A percentile compares a stretch with the other conserved stretches of the same genome.
Evolutionary conservation across 192 early-diverging fungal species (phyloP).

Genomic region (Rhizophlyctis rosea): DNA sequence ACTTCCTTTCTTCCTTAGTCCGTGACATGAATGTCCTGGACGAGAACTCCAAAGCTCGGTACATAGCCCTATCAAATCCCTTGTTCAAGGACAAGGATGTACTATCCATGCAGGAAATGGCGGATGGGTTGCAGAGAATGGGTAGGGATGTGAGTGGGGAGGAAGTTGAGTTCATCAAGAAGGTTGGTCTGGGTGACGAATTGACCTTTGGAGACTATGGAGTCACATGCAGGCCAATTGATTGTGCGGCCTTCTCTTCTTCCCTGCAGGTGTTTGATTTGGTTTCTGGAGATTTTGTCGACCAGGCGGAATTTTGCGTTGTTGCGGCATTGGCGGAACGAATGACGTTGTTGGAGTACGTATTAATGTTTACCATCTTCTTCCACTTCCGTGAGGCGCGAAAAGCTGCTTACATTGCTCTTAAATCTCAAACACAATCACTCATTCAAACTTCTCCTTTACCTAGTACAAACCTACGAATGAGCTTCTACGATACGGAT

Average conservation of each 20-base stretch:
- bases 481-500: slow-evolving; percentile 26
- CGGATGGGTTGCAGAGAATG: slow-evolving; percentile 6
- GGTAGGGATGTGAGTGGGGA: slow-evolving; percentile 8
- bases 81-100: slow-evolving; percentile 20
- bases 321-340: slow-evolving; percentile 28
- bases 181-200: not conserved
- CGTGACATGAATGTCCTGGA: slow-evolving; percentile 26
- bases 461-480: slow-evolving; percentile 17
- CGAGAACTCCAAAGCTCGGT: slow-evolving; percentile 18
- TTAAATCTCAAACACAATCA: not conserved
- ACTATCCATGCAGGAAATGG: slow-evolving; percentile 17
- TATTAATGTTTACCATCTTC: not conserved
- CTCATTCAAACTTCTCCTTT: not conserved
- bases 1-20: slow-evolving; percentile 22
- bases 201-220: not conserved
- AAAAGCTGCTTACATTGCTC: too few species aligned
- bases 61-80: slow-evolving; percentile 13
- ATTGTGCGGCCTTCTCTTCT: not conserved
- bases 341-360: slow-evolving; percentile 26
- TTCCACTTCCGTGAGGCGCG: too few species aligned
- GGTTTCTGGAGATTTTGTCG: slow-evolving; percentile 24
- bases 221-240: not conserved
- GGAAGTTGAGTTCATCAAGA: slow-evolving; percentile 23
- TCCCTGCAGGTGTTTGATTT: slow-evolving; percentile 27
- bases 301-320: slow-evolving; percentile 27